Base-by-base conservation (phyloP, 805 yeast genomes). In the Hanseniaspora clermontiae region DNA sequence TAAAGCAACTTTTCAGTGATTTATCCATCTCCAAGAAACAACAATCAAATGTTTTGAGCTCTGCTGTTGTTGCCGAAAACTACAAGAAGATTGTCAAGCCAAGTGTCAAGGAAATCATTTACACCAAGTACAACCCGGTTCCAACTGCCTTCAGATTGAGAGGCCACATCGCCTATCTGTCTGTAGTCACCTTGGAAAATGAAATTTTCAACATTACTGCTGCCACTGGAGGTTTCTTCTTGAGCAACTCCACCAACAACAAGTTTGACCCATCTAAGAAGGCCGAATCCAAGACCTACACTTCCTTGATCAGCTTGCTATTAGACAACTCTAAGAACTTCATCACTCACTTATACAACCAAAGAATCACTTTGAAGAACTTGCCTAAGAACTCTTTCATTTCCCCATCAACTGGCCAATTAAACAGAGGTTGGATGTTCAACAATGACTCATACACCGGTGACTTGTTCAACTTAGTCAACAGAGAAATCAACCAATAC, bases 101-200 rank as follows among this genome's bases (percentile, higher is more conserved):
- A 37, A 68, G 72, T 57, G 72, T 79, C 17, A 74, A 76, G 55
- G 84, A 91, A 9, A 70, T 93, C 59, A 78, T 75, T 54, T 67
- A 88, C 51, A 86, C 96, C 14, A 78, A 80, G 55, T 91, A 96
- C 93, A 83, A 86, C 61, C 96, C 97, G 4, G 88, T 88, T 14
- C 83, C 91, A 34, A 73, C 83, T 17, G 70, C 74, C 52, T 79
- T 77, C 65, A 77, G 73, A 62, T 57, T 70, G n/a, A 77, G 76
- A 65, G 97, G 97, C 29, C 95, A 90, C 65, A 73, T 90, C 62
- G 73, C 84, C 58, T 91, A 91, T 68, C 73, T 93, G 64, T 79
- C 79, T 57, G 74, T 81, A 43, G 83, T 80, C 63, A 86, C 96
- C 49, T 72, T 86, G 61, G 97, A 93, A 70, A 84, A 84, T 62